Evolutionary conservation across 2,329 filamentous ascomycete species (phyloP), one percentile per base, ranked within the genome.

Genomic region (Stromatinia cepivora): DNA sequence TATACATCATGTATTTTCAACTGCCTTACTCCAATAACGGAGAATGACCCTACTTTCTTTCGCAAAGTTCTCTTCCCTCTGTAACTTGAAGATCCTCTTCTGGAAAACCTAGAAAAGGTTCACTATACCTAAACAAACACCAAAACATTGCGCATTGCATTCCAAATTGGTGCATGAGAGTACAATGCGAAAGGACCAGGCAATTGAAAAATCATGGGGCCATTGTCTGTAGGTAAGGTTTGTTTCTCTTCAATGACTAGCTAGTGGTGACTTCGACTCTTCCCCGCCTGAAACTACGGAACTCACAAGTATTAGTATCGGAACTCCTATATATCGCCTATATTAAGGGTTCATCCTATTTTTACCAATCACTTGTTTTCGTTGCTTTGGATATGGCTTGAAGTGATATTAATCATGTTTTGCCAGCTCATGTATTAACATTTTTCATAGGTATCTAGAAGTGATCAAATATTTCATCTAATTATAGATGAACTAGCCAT

Each of bases 161-260:
- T 20, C 58, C 31, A 62, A 48, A 48, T 61, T 61, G 58, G 20
- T 48, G 58, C 58, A 61, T 61, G 42, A 61, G 58, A 48, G 58
- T 34, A 61, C 45, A 63, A 31, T 36, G 28, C 28, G 46, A 62
- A 50, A 62, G 45, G 45, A 50, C 59, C 59, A 50, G 50, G 45
- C 59, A n/a, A 62, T 62, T 28, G 25, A 10, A 17, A 10, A 46
- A 31, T 15, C 57, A 61, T 46, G 39, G 57, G 39, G 54, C 22
- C 13, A 57, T 17, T 28, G 57, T 36, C 34, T n/a, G 39, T 22
- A 20, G 15, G 58, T 34, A 62, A 17, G 39, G 57, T 36, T 62
- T 34, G 28, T 62, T 50, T 50, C 22, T 45, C n/a, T 36, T 62
- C 58, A 11, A 62, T 36, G 20, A 36, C 28, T 50, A 36, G 10